These are phyloP conservation scores for Neophaeococcomyces mojaviensis DNA, from an alignment of 2,329 filamentous ascomycete genomes.

Conservation along the genomic window DNA sequence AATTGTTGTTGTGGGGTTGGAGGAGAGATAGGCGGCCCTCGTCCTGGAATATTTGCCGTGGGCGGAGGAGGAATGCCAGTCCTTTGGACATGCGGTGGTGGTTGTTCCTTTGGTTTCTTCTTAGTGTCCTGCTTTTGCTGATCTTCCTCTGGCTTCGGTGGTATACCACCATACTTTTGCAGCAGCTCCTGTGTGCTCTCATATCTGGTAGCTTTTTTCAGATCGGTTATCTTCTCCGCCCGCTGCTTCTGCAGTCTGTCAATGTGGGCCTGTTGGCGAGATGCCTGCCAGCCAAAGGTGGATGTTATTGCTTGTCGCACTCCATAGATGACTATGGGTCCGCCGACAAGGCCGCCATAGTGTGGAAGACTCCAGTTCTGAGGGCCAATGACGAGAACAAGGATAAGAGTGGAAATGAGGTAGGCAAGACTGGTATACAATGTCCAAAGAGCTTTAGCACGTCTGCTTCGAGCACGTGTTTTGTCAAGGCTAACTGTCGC, in stretches of 20 bases:
- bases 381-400: slow-evolving; percentile 78
- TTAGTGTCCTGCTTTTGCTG: slow-evolving; percentile 24
- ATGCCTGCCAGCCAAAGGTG: slow-evolving; percentile 76
- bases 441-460: slow-evolving; percentile 77
- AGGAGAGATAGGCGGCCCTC: slow-evolving; percentile 23
- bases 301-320: slow-evolving; percentile 59
- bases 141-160: slow-evolving; percentile 27
- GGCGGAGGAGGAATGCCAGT: slow-evolving; percentile 54
- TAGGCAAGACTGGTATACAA: slow-evolving; percentile 88
- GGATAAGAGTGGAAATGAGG: slow-evolving; percentile 73
- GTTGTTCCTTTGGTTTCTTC: slow-evolving; percentile 20
- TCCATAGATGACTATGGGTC: slow-evolving; percentile 73
- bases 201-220: slow-evolving; percentile 93
- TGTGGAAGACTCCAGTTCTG: slow-evolving; percentile 68
- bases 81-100: slow-evolving; percentile 31
- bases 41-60: slow-evolving; percentile 55
- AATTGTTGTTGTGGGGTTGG: slow-evolving; percentile 11
- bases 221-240: slow-evolving; percentile 79
- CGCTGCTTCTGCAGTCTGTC: slow-evolving; percentile 72
- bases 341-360: slow-evolving; percentile 69
- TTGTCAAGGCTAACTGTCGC: slow-evolving; percentile 67
- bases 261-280: slow-evolving; percentile 59
- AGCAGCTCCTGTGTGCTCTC: slow-evolving; percentile 88
- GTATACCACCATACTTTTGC: slow-evolving; percentile 79
- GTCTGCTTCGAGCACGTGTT: slow-evolving; percentile 63